Evolutionary conservation across 2,329 filamentous ascomycete species (phyloP).

Genomic region (Zymoseptoria crescenta): DNA sequence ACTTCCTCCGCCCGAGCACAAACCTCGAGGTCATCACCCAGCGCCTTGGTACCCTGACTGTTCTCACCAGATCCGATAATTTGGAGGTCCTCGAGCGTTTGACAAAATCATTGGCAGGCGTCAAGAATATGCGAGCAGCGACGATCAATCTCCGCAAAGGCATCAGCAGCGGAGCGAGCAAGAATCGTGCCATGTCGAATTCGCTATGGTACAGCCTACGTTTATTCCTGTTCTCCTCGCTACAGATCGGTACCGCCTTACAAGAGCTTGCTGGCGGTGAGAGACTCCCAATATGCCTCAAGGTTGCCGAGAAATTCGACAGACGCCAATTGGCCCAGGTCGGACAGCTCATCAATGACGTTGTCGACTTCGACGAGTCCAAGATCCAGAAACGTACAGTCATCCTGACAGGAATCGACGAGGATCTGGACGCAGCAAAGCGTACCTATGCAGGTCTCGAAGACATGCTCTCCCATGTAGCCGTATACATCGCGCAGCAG

Average conservation of each 20-base stretch:
- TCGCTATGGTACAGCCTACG: slow-evolving; percentile 60
- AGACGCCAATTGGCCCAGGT: slow-evolving; percentile 53
- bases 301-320: slow-evolving; percentile 55
- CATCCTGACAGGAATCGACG: slow-evolving; percentile 63
- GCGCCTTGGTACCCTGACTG: slow-evolving; percentile 61
- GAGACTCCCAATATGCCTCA: slow-evolving; percentile 45
- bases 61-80: slow-evolving; percentile 64
- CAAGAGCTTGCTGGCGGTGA: slow-evolving; percentile 50
- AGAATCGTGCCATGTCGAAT: slow-evolving; percentile 53
- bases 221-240: slow-evolving; percentile 61
- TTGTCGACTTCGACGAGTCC: slow-evolving; percentile 73
- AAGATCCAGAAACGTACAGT: slow-evolving; percentile 63
- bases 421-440: slow-evolving; percentile 69
- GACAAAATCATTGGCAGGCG: slow-evolving; percentile 54
- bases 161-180: slow-evolving; percentile 48
- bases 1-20: slow-evolving; percentile 71
- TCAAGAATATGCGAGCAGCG: slow-evolving; percentile 66
- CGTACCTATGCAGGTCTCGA: slow-evolving; percentile 70
- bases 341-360: slow-evolving; percentile 62
- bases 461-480: slow-evolving; percentile 61
- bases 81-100: slow-evolving; percentile 48
- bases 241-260: slow-evolving; percentile 61
- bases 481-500: slow-evolving; percentile 52
- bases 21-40: slow-evolving; percentile 60
- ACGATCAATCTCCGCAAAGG: slow-evolving; percentile 71